Base-by-base conservation (phyloP, 148 eudicot genomes). In the Pouteria glomerata region DNA sequence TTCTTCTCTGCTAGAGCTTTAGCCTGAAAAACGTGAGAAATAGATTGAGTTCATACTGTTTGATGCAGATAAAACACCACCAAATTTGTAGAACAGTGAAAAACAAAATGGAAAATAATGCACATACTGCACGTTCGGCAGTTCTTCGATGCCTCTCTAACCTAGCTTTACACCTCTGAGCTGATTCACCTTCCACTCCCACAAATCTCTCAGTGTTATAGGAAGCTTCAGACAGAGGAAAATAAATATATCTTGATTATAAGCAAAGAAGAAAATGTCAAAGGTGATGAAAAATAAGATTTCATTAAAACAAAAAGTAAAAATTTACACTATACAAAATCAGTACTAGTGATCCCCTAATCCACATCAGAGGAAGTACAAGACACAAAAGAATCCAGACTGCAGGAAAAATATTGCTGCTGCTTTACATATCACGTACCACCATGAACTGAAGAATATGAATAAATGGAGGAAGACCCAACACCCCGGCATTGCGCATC, bases 101-200 rank as follows among this genome's bases (percentile, higher is more conserved):
- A 51, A 35, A 2, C 39, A 75, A 50, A 71, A 47, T 44, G 44
- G 26, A 69, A 63, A 21, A 18, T 1, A 71, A 75, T 66, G 63
- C 57, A 72, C 92, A 80, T 83, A 92, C 99, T 67, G 93, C 96
- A 66, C 99, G 97, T 68, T 96, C 97, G 44, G 90, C 96, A 47
- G 99, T 96, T 74, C 99, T 85, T n/a, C 79, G 88, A 77, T 96
- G 89, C 74, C 99, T 90, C 85, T 96, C 97, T 70, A 96, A 77
- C 81, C 99, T 88, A 79, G 99, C 99, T 83, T 87, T 92, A 82
- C 96, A 85, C 80, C 99, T 87, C 81, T 92, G 85, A 34, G 83
- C 85, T 55, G 97, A 88, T 80, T 96, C 99, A 70, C 85, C 83
- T 64, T 85, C 91, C 72, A 76, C 82, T 76, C 84, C 86, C 83